phyloP scores from a whole-genome alignment of 2,329 filamentous ascomycete genomes.

The Dactylonectria estremocensis region DNA sequence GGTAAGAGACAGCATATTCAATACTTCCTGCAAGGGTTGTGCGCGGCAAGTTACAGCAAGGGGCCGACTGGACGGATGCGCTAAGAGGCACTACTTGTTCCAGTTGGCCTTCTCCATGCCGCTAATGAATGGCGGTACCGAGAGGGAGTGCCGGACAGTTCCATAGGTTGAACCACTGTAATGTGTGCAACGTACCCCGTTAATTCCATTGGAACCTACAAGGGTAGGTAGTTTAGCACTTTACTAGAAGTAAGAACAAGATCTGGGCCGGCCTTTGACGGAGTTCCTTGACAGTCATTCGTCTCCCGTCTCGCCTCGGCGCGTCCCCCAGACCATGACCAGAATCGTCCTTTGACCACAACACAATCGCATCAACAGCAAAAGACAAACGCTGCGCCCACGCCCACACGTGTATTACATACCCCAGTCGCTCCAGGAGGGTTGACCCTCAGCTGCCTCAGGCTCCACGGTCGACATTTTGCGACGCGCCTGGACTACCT shows the following conservation, averaged over 20 bases:
- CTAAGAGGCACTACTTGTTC: conserved; percentile 4
- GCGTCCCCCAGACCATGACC: conserved; percentile 12
- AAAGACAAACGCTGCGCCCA: not conserved
- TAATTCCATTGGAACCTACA: not conserved
- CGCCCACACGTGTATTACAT: conserved; percentile 1
- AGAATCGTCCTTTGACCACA: conserved; percentile 6
- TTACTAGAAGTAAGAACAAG: not conserved
- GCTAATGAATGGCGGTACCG: not conserved
- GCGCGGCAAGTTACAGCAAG: not conserved
- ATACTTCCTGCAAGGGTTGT: not conserved
- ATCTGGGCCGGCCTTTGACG: not conserved
- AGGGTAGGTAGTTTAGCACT: no score
- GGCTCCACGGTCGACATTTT: conserved; percentile 18
- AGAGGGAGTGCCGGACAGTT: not conserved
- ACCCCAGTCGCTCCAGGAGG: not conserved
- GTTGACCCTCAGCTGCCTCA: conserved; percentile 21
- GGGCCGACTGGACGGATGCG: not conserved
- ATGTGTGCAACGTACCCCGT: not conserved
- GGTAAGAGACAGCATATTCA: no score
- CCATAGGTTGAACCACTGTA: no score
- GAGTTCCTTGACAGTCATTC: conserved; percentile 3
- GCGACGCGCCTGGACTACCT: conserved; percentile 17
- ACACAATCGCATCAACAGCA: conserved; percentile 5
- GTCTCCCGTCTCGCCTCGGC: conserved; percentile 14
- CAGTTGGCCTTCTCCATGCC: not conserved